Percentiles rank a stretch among this genome's conserved stretches.
Evolutionary conservation across 371 early-diverging fungal species (phyloP).

Genomic region (Chytridium lagenaria): DNA sequence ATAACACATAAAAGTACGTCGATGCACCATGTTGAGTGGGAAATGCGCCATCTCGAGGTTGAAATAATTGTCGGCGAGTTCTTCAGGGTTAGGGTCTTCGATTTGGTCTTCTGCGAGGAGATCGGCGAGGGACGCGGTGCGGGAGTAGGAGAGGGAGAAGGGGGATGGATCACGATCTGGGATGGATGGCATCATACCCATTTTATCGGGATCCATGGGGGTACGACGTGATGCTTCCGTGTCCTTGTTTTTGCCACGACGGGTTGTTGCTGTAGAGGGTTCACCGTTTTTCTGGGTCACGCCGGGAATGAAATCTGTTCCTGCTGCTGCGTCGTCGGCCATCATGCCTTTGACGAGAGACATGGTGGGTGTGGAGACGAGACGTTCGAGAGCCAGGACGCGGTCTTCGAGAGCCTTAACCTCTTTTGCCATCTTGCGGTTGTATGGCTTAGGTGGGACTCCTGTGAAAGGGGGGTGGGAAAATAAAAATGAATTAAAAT

Average conservation of each 20-base stretch:
- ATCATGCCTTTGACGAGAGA: conserved; percentile 11
- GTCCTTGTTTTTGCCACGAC: not conserved
- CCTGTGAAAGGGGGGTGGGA: not conserved
- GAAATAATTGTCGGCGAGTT: conserved; percentile 12
- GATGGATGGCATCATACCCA: conserved; percentile 15
- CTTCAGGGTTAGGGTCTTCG: not conserved
- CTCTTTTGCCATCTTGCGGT: not conserved
- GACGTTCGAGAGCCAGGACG: conserved; percentile 5
- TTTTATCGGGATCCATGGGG: not conserved
- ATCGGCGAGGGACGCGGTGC: not conserved
- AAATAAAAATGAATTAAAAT: not conserved
- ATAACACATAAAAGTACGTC: conserved; percentile 6
- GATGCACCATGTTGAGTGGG: conserved; percentile 18
- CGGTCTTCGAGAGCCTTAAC: conserved; percentile 17
- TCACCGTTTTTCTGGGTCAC: not conserved
- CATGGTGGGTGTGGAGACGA: conserved; percentile 9
- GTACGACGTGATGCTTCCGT: not conserved
- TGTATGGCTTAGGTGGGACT: conserved; percentile 14
- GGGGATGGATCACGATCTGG: not conserved
- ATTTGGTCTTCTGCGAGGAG: not conserved
- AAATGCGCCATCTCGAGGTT: conserved; percentile 9
- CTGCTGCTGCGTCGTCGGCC: conserved; percentile 10
- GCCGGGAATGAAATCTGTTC: conserved; percentile 11
- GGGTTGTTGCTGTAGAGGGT: no score
- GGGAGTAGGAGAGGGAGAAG: not conserved